A percentile compares a stretch with the other conserved stretches of the same genome.
These are phyloP conservation scores for Saccharomycopsis vini DNA, from an alignment of 805 yeast genomes.

Conservation along the genomic window DNA sequence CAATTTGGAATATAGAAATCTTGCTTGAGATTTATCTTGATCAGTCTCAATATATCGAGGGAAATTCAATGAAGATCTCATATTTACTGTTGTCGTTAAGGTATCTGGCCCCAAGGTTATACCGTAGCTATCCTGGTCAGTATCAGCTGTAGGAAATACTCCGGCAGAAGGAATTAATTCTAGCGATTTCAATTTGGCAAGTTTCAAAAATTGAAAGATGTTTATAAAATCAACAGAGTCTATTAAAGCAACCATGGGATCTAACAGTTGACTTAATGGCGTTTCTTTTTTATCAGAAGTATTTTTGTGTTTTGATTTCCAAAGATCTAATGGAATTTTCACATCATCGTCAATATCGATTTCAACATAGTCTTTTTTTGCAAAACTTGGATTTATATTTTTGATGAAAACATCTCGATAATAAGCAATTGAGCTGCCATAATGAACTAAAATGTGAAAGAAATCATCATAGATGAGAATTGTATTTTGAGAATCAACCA, in stretches of 20 bases:
- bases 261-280: too few species aligned
- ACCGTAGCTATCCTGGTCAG: too few species aligned
- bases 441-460: constrained; percentile 23
- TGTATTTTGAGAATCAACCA: constrained; percentile 5
- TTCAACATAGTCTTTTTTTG: neutral
- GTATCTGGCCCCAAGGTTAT: constrained; percentile 29
- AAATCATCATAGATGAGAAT: constrained; percentile 24
- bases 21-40: constrained; percentile 42
- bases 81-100: constrained; percentile 24
- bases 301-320: neutral
- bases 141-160: too few species aligned
- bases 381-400: neutral
- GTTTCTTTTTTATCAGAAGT: too few species aligned
- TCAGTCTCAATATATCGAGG: constrained; percentile 41
- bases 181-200: neutral
- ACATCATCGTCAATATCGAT: neutral
- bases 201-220: constrained; percentile 1
- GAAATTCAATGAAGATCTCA: constrained; percentile 33
- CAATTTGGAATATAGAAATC: constrained; percentile 38
- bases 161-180: constrained; percentile 27
- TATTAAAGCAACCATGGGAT: neutral
- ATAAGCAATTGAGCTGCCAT: constrained; percentile 17
- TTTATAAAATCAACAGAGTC: constrained; percentile 4
- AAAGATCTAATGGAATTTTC: neutral
- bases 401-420: constrained; percentile 8